A percentile compares a stretch with the other conserved stretches of the same genome.
phyloP scores from a whole-genome alignment of 164 flowering plant genomes.

The Vitis riparia region DNA sequence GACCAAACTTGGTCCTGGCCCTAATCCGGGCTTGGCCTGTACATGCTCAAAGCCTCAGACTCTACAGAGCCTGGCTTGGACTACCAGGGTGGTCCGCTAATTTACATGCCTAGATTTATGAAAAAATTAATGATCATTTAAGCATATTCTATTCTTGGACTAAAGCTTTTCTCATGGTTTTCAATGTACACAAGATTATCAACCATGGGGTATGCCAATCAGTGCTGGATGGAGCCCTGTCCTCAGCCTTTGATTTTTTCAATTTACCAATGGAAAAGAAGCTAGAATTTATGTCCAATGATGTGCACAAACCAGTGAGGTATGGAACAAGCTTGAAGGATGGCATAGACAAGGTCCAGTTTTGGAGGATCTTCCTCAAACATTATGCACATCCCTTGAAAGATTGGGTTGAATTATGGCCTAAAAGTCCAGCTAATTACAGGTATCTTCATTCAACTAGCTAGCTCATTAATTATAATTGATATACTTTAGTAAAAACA shows the following conservation, averaged over 20 bases:
- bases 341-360: slow-evolving; percentile 42
- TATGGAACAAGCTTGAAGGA: slow-evolving; percentile 48
- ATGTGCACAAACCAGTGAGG: slow-evolving; percentile 56
- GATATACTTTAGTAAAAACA: too few species aligned
- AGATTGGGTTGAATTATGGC: slow-evolving; percentile 49
- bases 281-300: slow-evolving; percentile 34
- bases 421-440: slow-evolving; percentile 38
- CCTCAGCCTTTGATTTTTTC: slow-evolving; percentile 36
- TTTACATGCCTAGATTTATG: too few species aligned
- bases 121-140: too few species aligned
- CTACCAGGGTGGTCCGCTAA: too few species aligned
- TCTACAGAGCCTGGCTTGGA: too few species aligned
- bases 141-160: too few species aligned
- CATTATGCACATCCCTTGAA: slow-evolving; percentile 59
- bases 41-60: background rate
- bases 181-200: slow-evolving; percentile 21
- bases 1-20: slow-evolving; percentile 11
- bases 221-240: slow-evolving; percentile 31
- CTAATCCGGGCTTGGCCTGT: background rate
- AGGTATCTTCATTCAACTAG: slow-evolving; percentile 18
- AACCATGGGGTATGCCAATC: slow-evolving; percentile 47
- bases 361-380: slow-evolving; percentile 60
- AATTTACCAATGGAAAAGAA: slow-evolving; percentile 38
- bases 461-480: too few species aligned
- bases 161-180: background rate